A percentile compares a stretch with the other conserved stretches of the same genome.
These are phyloP conservation scores for Elsinoe arachidis DNA, from an alignment of 2,329 filamentous ascomycete genomes.

Conservation along the genomic window DNA sequence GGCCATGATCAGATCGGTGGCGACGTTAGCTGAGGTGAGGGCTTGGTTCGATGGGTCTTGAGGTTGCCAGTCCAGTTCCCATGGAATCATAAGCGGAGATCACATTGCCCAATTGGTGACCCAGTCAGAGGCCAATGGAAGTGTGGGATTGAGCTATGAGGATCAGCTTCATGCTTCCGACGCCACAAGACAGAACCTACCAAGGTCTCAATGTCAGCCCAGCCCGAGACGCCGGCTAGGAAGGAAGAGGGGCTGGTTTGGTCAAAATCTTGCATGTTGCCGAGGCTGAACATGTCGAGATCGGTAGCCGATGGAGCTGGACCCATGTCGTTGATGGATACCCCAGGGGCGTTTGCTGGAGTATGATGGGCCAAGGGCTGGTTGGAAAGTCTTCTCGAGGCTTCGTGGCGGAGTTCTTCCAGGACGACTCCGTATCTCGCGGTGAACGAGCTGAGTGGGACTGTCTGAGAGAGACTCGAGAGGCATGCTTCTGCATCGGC, in stretches of 20 bases:
- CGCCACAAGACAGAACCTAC: not conserved
- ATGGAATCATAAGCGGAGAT: not conserved
- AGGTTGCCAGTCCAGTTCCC: not conserved
- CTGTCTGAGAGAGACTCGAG: not conserved
- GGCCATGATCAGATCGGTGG: not conserved
- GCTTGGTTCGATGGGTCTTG: not conserved
- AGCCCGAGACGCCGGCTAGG: not conserved
- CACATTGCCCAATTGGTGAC: not conserved
- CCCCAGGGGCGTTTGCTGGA: not conserved
- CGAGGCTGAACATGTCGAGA: not conserved
- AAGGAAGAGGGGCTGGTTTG: not conserved
- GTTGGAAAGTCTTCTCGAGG: not conserved
- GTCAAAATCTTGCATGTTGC: not conserved
- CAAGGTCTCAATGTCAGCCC: not conserved
- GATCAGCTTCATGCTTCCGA: not conserved
- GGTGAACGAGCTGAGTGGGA: not conserved
- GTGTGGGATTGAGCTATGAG: not conserved
- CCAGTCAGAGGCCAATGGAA: not conserved
- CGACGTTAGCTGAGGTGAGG: not conserved
- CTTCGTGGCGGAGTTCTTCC: constrained; percentile 12
- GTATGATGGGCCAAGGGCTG: not conserved
- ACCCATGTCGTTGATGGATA: not conserved
- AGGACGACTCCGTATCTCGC: constrained; percentile 12
- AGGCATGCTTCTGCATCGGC: constrained; percentile 3
- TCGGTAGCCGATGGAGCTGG: not conserved